Evolutionary conservation across 768 basidiomycete genomes (phyloP), one percentile per base, ranked within the genome.

Genomic region (Tricholoma hemisulphureum): DNA sequence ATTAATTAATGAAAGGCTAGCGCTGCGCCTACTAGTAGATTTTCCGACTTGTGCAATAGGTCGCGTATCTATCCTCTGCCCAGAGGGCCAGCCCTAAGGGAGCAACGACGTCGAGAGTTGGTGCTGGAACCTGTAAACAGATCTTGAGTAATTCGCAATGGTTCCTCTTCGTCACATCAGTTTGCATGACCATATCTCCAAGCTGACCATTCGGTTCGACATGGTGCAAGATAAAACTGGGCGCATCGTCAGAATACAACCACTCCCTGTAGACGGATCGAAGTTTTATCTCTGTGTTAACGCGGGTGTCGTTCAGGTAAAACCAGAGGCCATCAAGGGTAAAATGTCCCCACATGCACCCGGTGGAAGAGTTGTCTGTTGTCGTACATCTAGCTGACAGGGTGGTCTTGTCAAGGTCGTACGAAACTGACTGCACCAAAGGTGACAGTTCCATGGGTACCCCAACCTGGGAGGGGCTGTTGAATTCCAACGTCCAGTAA

Each of bases 121-220:
- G 56, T 10, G 56, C 24, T 5, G 41, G 14, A 20, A 9, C 13
- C n/a, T 37, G 28, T 18, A 61, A 23, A 31, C 63, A 64, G 14
- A 62, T 43, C 35, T 64, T 64, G 1, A 61, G 58, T 13, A 32
- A 13, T 13, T 64, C 55, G 45, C 63, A 64, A 32, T 57, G 52
- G 35, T 54, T 61, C 29, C 61, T 31, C 28, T 55, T 46, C 10
- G 63, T 64, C 24, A 64, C 63, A 1, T 60, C 63, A 8, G 61
- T 59, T 26, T 64, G 57, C 23, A 64, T 32, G 11, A 49, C 56
- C 24, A 58, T 46, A 11, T 46, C 24, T 46, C 45, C 45, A 14
- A 46, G 45, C 11, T 16, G 45, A n/a, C 24, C 23, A 28, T 35
- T 51, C 5, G 13, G 10, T 21, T 55, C 24, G 18, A 54, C n/a